Percentiles rank a stretch among this genome's conserved stretches.
Conservation (phyloP, 2,329 filamentous ascomycete genomes). For the Talaromyces sp. region DNA sequence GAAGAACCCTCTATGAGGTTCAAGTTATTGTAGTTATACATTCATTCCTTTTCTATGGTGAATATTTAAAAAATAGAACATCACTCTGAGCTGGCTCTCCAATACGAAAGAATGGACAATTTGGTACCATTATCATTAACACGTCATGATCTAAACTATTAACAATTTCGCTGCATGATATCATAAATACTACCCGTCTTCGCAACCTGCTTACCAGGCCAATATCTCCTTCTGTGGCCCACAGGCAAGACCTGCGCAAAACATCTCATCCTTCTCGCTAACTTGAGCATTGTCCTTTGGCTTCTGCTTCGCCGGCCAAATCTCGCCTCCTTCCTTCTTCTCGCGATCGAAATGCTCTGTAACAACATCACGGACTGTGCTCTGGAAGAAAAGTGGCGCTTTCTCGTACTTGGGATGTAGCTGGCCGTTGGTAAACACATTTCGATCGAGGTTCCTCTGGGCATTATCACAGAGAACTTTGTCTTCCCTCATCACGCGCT, state of each 20-base stretch:
- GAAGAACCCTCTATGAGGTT: slow-evolving; percentile 15
- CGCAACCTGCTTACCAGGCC: slow-evolving; percentile 22
- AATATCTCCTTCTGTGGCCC: slow-evolving; percentile 25
- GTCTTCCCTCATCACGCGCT: slow-evolving; percentile 66
- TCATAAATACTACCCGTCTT: neutral
- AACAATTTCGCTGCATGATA: neutral
- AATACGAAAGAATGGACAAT: too few species aligned
- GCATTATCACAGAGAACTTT: slow-evolving; percentile 63
- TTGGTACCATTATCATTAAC: neutral
- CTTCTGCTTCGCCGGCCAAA: slow-evolving; percentile 54
- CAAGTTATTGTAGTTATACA: neutral
- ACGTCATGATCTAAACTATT: too few species aligned
- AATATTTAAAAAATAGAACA: too few species aligned
- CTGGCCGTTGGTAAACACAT: slow-evolving; percentile 65
- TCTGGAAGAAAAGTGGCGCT: slow-evolving; percentile 61
- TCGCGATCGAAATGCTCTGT: slow-evolving; percentile 54
- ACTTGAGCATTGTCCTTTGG: slow-evolving; percentile 18
- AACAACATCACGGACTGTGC: slow-evolving; percentile 52
- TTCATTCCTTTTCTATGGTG: neutral
- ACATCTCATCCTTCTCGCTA: slow-evolving; percentile 29
- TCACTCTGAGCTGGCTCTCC: too few species aligned
- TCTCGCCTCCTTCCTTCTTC: slow-evolving; percentile 48
- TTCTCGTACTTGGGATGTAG: slow-evolving; percentile 65
- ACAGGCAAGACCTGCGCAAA: slow-evolving; percentile 27
- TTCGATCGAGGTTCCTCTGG: slow-evolving; percentile 64